These are phyloP conservation scores for Paraphoma chrysanthemicola DNA, from an alignment of 2,329 filamentous ascomycete species.

Conservation along the genomic window DNA sequence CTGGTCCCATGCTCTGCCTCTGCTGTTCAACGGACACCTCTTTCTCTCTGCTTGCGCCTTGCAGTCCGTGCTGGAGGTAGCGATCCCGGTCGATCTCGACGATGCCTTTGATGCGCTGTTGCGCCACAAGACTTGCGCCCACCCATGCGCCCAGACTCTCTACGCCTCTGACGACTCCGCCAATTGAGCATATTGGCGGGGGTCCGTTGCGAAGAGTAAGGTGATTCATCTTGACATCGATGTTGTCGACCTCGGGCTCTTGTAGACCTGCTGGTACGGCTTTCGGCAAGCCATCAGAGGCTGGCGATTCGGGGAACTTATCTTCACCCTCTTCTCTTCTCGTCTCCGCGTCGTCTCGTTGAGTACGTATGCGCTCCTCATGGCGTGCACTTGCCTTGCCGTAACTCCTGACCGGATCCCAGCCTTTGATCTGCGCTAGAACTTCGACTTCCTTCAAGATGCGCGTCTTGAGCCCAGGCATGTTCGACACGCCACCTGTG, in stretches of 20 bases:
- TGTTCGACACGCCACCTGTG: constrained; percentile 78
- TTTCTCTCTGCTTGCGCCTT: constrained; percentile 65
- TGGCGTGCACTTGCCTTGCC: constrained; percentile 58
- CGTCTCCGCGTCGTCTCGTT: constrained; percentile 29
- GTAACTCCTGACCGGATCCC: constrained; percentile 78
- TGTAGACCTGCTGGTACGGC: constrained; percentile 50
- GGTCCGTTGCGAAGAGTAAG: constrained; percentile 53
- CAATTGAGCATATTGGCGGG: constrained; percentile 48
- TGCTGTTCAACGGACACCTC: constrained; percentile 66
- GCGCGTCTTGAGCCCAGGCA: constrained; percentile 80
- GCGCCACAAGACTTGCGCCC: constrained; percentile 73
- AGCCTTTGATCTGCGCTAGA: constrained; percentile 73
- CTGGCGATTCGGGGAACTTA: constrained; percentile 27
- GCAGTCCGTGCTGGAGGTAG: constrained; percentile 71
- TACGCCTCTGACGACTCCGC: constrained; percentile 69
- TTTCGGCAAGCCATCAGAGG: constrained; percentile 9
- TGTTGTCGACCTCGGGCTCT: constrained; percentile 61
- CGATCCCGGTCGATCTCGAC: constrained; percentile 74
- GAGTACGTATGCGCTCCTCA: constrained; percentile 32
- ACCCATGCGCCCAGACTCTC: constrained; percentile 77
- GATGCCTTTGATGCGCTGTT: constrained; percentile 72
- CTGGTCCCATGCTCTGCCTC: constrained; percentile 70
- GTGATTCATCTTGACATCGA: constrained; percentile 65
- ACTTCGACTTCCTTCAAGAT: constrained; percentile 76
- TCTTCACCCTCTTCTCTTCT: constrained; percentile 29